These are phyloP conservation scores for Meyerozyma sp. DNA, from an alignment of 1,139 yeast genomes.

Conservation along the genomic window DNA sequence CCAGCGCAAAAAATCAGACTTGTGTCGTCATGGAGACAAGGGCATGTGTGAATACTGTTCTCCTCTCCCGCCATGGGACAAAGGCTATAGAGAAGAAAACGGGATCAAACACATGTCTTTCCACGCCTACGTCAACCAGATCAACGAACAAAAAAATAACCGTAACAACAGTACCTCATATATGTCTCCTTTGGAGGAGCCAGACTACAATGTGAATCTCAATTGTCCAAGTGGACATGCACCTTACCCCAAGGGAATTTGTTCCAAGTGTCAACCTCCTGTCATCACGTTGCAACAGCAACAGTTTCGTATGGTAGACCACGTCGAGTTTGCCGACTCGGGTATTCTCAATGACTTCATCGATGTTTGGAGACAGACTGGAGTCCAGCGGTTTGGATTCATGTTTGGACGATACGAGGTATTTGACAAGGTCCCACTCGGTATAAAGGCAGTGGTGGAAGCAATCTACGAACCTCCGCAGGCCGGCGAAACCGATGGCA, in stretches of 20 bases:
- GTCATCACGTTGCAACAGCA: constrained; percentile 92
- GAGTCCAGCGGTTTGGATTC: constrained; percentile 81
- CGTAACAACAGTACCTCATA: constrained; percentile 53
- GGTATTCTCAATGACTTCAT: constrained; percentile 74
- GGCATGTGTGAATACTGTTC: constrained; percentile 99
- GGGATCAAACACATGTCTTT: constrained; percentile 85
- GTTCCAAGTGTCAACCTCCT: constrained; percentile 96
- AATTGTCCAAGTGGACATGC: constrained; percentile 77
- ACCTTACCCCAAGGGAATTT: constrained; percentile 92
- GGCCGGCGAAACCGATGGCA: constrained; percentile 78
- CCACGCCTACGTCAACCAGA: constrained; percentile 73
- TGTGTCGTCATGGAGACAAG: constrained; percentile 85
- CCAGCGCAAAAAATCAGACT: constrained; percentile 49
- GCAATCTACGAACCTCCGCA: constrained; percentile 95
- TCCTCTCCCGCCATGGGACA: constrained; percentile 94
- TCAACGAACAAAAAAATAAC: constrained; percentile 67
- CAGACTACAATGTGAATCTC: constrained; percentile 58
- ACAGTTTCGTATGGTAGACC: constrained; percentile 92
- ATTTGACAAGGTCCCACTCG: constrained; percentile 83
- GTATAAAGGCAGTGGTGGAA: constrained; percentile 89
- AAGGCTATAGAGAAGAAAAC: constrained; percentile 64
- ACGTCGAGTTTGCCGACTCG: constrained; percentile 82
- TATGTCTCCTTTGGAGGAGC: constrained; percentile 75
- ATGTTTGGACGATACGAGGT: constrained; percentile 76
- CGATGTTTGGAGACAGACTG: constrained; percentile 86